A percentile compares a stretch with the other conserved stretches of the same genome.
phyloP scores from a whole-genome alignment of 352 stramenopile species.

The Phytophthora multivora region DNA sequence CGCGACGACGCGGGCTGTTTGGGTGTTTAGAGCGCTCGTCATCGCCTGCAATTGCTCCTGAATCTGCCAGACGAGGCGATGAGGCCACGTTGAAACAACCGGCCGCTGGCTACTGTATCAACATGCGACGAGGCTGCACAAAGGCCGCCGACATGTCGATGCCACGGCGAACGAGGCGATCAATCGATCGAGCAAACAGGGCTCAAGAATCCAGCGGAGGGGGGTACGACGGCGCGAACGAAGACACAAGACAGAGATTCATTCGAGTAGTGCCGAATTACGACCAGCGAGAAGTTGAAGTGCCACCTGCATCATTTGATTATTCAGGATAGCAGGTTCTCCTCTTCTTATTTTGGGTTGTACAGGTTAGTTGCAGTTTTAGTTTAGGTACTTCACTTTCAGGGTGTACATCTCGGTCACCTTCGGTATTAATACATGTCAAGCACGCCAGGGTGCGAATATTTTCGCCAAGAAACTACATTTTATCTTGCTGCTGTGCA shows the following conservation, averaged over 20 bases:
- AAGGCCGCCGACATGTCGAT: not conserved
- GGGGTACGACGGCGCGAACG: slow-evolving; percentile 10
- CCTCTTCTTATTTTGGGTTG: too few species aligned
- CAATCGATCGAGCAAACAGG: slow-evolving; percentile 13
- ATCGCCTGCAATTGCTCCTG: not conserved
- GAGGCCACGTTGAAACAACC: slow-evolving; percentile 20
- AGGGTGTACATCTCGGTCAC: slow-evolving; percentile 1
- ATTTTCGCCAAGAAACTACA: slow-evolving; percentile 4
- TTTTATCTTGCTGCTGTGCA: slow-evolving; percentile 31
- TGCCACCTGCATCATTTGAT: slow-evolving; percentile 11
- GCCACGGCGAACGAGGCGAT: slow-evolving; percentile 13
- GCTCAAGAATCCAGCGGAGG: slow-evolving; percentile 4
- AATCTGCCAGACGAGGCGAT: slow-evolving; percentile 26
- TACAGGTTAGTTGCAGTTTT: too few species aligned
- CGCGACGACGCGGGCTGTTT: slow-evolving; percentile 14
- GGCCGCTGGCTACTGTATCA: not conserved
- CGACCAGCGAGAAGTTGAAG: slow-evolving; percentile 36
- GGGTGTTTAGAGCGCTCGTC: slow-evolving; percentile 3
- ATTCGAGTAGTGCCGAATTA: not conserved
- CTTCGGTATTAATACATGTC: too few species aligned
- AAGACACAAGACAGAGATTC: not conserved
- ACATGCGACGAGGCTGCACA: slow-evolving; percentile 25
- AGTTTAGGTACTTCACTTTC: too few species aligned
- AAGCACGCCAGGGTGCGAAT: slow-evolving; percentile 23
- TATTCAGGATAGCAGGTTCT: not conserved